Base-by-base conservation (phyloP, 768 basidiomycete genomes). In the Gloeopeniophorella convolvens region DNA sequence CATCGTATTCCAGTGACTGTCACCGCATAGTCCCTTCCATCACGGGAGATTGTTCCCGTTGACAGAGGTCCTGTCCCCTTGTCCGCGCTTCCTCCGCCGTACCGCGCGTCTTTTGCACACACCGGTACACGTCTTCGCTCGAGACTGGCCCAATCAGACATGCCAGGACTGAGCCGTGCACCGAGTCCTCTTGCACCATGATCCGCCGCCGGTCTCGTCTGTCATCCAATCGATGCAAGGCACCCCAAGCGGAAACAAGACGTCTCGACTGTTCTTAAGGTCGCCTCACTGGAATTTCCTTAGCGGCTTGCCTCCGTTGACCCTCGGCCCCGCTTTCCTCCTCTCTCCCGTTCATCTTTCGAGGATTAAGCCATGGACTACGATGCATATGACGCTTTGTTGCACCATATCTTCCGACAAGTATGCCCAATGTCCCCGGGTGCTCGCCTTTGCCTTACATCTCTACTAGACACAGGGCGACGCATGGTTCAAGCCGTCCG, bases 401-500 rank as follows among this genome's bases (percentile, higher is more conserved):
- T 88, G 12, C 87, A 89, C 61, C 84, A 83, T 64, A 78, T 90
- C 51, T 89, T 88, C 70, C 82, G 77, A 62, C 78, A 80, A 50
- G 85, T 84, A 55, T 9, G 77, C 65, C 13, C 31, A 47, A 10
- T 10, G 2, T 23, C 34, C 5, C 10, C 36, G 0, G n/a, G 8
- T 2, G 18, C 12, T 32, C 9, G 1, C 32, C 13, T 32, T 51
- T 43, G 13, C 58, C 23, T 61, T 58, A 28, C 56, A 62, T 53
- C 57, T 62, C 39, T 51, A 68, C 20, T 69, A 88, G 84, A 89
- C 87, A 1, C 84, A 87, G 62, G 80, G 82, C 2, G 85, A 88
- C 51, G 82, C 87, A 6, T 89, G 87, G 87, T 89, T 89, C 66
- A 89, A 88, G 60, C 86, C 86, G 3, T 79, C 85, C 0, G 83